phyloP scores from a whole-genome alignment of 208 protist genomes.

The Trichomonas vaginalis region DNA sequence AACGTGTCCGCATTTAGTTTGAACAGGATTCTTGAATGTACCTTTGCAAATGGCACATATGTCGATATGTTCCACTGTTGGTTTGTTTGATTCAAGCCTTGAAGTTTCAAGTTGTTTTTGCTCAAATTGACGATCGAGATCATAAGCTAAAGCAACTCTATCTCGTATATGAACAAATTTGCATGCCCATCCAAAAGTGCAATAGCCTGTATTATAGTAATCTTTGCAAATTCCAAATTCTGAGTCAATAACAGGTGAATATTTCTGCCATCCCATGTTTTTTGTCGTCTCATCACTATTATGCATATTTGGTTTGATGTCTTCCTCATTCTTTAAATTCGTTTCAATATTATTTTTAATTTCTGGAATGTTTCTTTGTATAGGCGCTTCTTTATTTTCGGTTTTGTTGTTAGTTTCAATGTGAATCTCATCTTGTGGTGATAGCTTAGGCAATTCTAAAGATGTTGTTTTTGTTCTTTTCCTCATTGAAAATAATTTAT shows the following conservation, averaged over 20 bases:
- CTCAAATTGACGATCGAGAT: neutral
- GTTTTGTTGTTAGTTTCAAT: neutral
- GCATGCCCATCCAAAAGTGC: neutral
- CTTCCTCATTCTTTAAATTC: neutral
- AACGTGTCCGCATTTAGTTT: neutral
- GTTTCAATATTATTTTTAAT: neutral
- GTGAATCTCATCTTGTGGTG: neutral
- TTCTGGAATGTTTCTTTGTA: neutral
- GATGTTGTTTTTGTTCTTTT: neutral
- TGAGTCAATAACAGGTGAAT: neutral
- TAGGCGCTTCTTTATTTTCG: neutral
- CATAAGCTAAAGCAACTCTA: neutral
- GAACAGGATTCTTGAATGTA: neutral
- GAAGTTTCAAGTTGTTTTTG: neutral
- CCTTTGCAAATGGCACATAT: neutral
- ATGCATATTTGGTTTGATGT: neutral
- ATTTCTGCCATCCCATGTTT: neutral
- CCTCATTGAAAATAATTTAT: too few relatives aligned
- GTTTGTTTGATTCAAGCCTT: neutral
- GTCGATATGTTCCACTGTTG: neutral
- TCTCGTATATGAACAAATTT: neutral
- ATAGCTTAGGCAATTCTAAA: neutral
- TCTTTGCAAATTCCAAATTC: neutral
- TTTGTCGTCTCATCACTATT: neutral
- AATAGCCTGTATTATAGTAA: neutral